Conservation (phyloP, 305 asterid species). For the Fraxinus dipetala region DNA sequence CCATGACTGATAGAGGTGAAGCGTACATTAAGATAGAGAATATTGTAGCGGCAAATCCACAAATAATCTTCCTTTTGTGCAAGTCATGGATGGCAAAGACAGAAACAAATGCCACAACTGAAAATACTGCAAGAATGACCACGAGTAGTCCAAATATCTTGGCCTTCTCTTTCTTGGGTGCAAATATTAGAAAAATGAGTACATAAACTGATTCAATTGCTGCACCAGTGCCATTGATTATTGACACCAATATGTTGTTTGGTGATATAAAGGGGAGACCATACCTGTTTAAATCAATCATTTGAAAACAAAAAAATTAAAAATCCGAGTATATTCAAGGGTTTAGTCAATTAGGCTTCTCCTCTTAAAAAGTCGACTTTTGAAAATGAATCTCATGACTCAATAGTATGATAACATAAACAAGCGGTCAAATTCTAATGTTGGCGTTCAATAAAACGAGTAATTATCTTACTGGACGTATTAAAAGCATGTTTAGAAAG, state of each 20-base stretch:
- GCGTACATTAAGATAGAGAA: constrained; percentile 71
- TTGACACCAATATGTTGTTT: constrained; percentile 41
- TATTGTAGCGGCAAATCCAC: constrained; percentile 52
- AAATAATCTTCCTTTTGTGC: constrained; percentile 40
- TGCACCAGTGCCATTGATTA: constrained; percentile 48
- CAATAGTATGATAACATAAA: neutral
- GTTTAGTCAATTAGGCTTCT: neutral
- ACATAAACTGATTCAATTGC: constrained; percentile 57
- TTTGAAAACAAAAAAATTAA: neutral
- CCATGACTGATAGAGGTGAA: constrained; percentile 67
- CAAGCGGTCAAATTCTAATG: neutral
- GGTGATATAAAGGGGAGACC: constrained; percentile 44
- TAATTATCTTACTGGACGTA: neutral
- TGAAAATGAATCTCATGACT: neutral
- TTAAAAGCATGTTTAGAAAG: neutral
- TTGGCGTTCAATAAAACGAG: neutral
- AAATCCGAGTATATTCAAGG: neutral
- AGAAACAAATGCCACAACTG: constrained; percentile 49
- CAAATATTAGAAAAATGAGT: constrained; percentile 43
- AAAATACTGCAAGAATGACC: constrained; percentile 40
- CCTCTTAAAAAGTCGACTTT: constrained; percentile 3
- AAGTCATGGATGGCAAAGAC: constrained; percentile 40
- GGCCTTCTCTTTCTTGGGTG: constrained; percentile 60
- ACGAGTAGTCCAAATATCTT: constrained; percentile 45
- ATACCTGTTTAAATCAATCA: constrained; percentile 28